phyloP scores from a whole-genome alignment of 2,329 filamentous ascomycete genomes.

The Penicillium glabrum region DNA sequence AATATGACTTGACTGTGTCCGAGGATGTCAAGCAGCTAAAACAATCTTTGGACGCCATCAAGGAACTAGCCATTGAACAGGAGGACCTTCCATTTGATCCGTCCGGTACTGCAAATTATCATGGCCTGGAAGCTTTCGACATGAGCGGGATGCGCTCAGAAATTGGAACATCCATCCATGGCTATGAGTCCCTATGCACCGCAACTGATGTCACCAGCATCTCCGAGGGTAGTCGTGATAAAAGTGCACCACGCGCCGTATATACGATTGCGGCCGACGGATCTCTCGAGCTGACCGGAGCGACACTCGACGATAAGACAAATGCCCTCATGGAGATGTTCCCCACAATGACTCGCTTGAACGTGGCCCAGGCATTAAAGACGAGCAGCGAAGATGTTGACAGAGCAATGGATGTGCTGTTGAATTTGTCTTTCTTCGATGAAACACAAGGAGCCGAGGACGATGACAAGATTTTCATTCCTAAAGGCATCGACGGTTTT shows the following conservation, averaged over 20 bases:
- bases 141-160: conserved; percentile 26
- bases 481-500: conserved; percentile 82
- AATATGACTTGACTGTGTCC: conserved; percentile 64
- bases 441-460: conserved; percentile 59
- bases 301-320: conserved; percentile 59
- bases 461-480: conserved; percentile 42
- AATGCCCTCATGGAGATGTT: conserved; percentile 69
- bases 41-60: conserved; percentile 64
- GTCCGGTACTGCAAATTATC: conserved; percentile 63
- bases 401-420: conserved; percentile 72
- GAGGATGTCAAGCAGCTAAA: conserved; percentile 56
- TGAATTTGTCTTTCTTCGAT: conserved; percentile 76
- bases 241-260: conserved; percentile 16
- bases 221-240: conserved; percentile 24
- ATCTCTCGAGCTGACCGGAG: conserved; percentile 27
- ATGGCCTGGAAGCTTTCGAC: conserved; percentile 23
- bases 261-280: conserved; percentile 32
- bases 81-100: conserved; percentile 69
- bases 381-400: conserved; percentile 68
- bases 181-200: conserved; percentile 52
- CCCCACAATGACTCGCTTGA: conserved; percentile 63
- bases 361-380: conserved; percentile 66
- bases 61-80: conserved; percentile 69
- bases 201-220: conserved; percentile 37
- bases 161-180: conserved; percentile 40